phyloP scores from a whole-genome alignment of 2,329 filamentous ascomycete genomes.

The Davidsoniella australis region DNA sequence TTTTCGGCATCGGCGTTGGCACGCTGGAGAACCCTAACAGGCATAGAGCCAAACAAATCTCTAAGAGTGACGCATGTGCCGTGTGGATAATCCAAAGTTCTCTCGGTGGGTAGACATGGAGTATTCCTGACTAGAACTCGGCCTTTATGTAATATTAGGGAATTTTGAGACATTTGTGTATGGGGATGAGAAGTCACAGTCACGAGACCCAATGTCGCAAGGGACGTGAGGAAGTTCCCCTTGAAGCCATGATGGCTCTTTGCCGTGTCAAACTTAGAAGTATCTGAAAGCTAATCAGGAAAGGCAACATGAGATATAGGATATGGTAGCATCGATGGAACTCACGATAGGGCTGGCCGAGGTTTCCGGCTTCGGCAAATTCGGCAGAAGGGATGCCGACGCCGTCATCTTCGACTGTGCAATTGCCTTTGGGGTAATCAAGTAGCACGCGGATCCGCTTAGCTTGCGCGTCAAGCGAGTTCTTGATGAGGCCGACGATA shows the following conservation, averaged over 20 bases:
- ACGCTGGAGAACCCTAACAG: constrained; percentile 73
- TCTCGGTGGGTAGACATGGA: constrained; percentile 42
- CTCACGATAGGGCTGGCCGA: constrained; percentile 59
- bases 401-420: constrained; percentile 72
- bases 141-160: constrained; percentile 54
- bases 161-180: constrained; percentile 42
- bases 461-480: constrained; percentile 68
- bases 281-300: constrained; percentile 5
- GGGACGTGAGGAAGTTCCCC: constrained; percentile 61
- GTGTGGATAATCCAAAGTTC: constrained; percentile 36
- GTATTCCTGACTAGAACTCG: constrained; percentile 44
- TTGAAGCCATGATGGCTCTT: constrained; percentile 40
- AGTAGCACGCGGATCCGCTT: constrained; percentile 51
- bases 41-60: constrained; percentile 78
- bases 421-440: constrained; percentile 60
- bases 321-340: background rate
- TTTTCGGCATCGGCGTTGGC: constrained; percentile 35
- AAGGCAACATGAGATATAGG: background rate
- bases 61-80: constrained; percentile 63
- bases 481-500: constrained; percentile 56
- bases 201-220: constrained; percentile 60
- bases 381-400: constrained; percentile 56
- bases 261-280: constrained; percentile 1
- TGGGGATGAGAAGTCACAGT: constrained; percentile 57
- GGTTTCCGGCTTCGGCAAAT: constrained; percentile 51